Conservation (phyloP, 371 early-diverging fungal species). For the Mortierella sp. region DNA sequence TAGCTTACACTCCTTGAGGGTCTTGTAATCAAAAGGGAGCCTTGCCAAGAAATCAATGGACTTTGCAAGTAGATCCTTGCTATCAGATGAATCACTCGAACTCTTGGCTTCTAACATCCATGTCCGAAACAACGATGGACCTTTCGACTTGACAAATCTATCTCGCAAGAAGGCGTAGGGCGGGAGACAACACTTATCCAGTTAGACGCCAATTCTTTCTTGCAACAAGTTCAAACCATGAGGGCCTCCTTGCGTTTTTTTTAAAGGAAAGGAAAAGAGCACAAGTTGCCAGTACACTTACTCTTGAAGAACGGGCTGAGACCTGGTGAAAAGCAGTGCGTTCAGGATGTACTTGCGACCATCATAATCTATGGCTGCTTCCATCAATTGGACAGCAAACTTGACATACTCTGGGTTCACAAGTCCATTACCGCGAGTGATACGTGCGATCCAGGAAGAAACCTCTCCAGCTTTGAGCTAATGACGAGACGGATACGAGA, state of each 20-base stretch:
- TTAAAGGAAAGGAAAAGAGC: not conserved
- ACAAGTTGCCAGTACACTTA: conserved; percentile 2
- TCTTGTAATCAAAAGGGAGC: conserved; percentile 25
- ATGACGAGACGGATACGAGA: not conserved
- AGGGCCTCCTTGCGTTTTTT: too few species aligned
- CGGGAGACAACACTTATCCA: not conserved
- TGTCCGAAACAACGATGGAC: conserved; percentile 16
- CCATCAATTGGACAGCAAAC: conserved; percentile 17
- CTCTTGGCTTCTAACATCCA: conserved; percentile 30
- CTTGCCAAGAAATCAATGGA: conserved; percentile 23
- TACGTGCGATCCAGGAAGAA: conserved; percentile 4
- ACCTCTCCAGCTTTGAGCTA: conserved; percentile 4
- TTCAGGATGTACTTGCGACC: conserved; percentile 33
- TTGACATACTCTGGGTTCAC: conserved; percentile 19
- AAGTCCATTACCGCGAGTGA: conserved; percentile 29
- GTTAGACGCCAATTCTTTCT: too few species aligned
- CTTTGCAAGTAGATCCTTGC: conserved; percentile 20
- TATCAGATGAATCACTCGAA: not conserved
- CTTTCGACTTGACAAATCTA: conserved; percentile 27
- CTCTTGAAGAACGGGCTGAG: conserved; percentile 10
- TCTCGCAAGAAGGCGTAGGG: not conserved
- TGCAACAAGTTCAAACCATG: too few species aligned
- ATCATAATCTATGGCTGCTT: conserved; percentile 12
- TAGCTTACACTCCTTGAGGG: conserved; percentile 19
- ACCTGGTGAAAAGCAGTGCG: conserved; percentile 23